These are phyloP conservation scores for Hymenoscyphus occultus DNA, from an alignment of 2,329 filamentous ascomycete genomes.

Conservation along the genomic window DNA sequence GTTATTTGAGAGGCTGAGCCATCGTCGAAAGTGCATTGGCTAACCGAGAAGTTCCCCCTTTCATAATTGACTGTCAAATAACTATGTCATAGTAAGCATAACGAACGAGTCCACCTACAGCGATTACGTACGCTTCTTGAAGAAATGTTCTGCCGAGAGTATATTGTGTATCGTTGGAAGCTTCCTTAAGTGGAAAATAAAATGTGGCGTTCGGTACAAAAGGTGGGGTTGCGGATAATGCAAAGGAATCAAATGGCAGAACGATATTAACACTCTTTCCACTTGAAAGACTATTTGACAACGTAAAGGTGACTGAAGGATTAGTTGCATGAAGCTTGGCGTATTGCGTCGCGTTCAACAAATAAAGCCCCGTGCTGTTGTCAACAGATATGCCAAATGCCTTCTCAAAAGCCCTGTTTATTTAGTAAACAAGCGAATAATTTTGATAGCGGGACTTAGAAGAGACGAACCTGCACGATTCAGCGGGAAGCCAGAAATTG, in stretches of 20 bases:
- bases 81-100: slow-evolving; percentile 1
- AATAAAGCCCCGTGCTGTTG: slow-evolving; percentile 24
- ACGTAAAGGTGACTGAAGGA: slow-evolving; percentile 37
- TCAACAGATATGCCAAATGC: slow-evolving; percentile 39
- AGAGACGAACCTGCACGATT: slow-evolving; percentile 28
- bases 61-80: slow-evolving; percentile 16
- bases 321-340: slow-evolving; percentile 28
- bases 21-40: slow-evolving; percentile 9
- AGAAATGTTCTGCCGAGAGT: slow-evolving; percentile 41
- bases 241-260: slow-evolving; percentile 39
- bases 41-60: slow-evolving; percentile 11
- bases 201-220: slow-evolving; percentile 24
- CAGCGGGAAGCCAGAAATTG: slow-evolving; percentile 39
- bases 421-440: background rate
- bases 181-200: slow-evolving; percentile 40
- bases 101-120: background rate
- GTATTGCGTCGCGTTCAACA: slow-evolving; percentile 30
- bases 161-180: slow-evolving; percentile 37
- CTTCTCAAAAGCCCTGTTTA: slow-evolving; percentile 33
- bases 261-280: slow-evolving; percentile 33
- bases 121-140: slow-evolving; percentile 36
- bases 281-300: slow-evolving; percentile 31
- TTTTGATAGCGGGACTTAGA: background rate
- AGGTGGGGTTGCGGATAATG: slow-evolving; percentile 38
- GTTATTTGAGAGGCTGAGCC: slow-evolving; percentile 2